phyloP scores from a whole-genome alignment of 1,284 basidiomycete genomes.

The Mycosarcoma maydis region DNA sequence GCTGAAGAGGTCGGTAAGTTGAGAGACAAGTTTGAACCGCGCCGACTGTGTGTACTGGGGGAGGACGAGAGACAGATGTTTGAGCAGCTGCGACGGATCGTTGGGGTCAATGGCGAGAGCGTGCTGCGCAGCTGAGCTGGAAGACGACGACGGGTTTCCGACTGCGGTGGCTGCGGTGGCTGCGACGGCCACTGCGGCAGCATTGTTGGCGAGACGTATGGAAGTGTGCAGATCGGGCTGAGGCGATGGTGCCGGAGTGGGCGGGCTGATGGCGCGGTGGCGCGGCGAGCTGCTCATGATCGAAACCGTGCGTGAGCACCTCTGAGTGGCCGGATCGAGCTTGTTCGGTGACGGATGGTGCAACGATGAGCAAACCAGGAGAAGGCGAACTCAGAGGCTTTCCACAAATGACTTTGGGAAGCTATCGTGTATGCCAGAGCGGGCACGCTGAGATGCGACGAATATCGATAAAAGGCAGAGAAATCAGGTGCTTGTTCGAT shows the following conservation, averaged over 20 bases:
- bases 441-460: too few relatives aligned
- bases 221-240: constrained; percentile 52
- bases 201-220: constrained; percentile 48
- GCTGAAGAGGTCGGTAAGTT: constrained; percentile 67
- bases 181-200: constrained; percentile 24
- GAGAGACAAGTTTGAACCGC: constrained; percentile 52
- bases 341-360: too few relatives aligned
- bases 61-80: constrained; percentile 43
- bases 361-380: too few relatives aligned
- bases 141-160: constrained; percentile 1
- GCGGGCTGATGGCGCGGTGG: constrained; percentile 57
- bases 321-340: background rate
- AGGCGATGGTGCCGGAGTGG: constrained; percentile 60
- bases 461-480: too few relatives aligned
- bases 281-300: constrained; percentile 49
- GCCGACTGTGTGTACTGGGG: constrained; percentile 46
- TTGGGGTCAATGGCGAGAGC: constrained; percentile 30
- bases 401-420: too few relatives aligned
- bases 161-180: constrained; percentile 3
- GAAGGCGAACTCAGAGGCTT: too few relatives aligned
- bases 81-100: constrained; percentile 43
- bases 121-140: constrained; percentile 10
- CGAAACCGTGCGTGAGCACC: background rate
- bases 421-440: too few relatives aligned
- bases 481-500: too few relatives aligned